Evolutionary conservation across 805 yeast genomes (phyloP), one percentile per base, ranked within the genome.

Genomic region (Candida maris): DNA sequence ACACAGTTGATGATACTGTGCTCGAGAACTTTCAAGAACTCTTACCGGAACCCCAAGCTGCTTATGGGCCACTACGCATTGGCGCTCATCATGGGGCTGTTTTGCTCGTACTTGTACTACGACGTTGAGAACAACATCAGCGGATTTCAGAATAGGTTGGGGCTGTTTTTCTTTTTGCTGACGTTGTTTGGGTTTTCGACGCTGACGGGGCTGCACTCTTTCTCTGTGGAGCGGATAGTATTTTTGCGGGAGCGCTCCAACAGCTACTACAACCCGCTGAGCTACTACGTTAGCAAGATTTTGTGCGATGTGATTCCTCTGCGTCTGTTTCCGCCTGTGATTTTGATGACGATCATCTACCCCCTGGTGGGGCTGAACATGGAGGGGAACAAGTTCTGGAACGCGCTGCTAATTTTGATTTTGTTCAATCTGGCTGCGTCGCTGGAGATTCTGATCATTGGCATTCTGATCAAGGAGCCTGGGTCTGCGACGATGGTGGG

Each of bases 61-160:
- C 70, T 93, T 35, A 57, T 88, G 41, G 85, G 93, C 1, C 95
- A 93, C 52, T 91, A 91, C 54, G 65, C 82, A 2, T 67, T 91
- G 41, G 81, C 96, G 0, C 61, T 85, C 6, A 57, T 80, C 12
- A 76, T 91, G 59, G 96, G 95, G 1, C 54, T 79, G 4, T 84
- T 91, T 61, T 81, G 96, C 61, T 96, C 97, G 0, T 75, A 75
- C 33, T 67, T 93, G 27, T 93, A 93, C 59, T 91, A 81, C 62
- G 71, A 87, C 52, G 79, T 91, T 18, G 68, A 79, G 27, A 84
- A 87, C 55, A 96, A 91, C 57, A 91, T 93, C 37, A 80, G 95
- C 52, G 98, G 98, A 0, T 93, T 93, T 68, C 98, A 93, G 60
- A 93, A 93, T 61, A 73, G 98, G 50, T 70, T 93, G 46, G 98